These are phyloP conservation scores for Pezicula radicicola DNA, from an alignment of 2,329 filamentous ascomycete genomes.

Conservation along the genomic window DNA sequence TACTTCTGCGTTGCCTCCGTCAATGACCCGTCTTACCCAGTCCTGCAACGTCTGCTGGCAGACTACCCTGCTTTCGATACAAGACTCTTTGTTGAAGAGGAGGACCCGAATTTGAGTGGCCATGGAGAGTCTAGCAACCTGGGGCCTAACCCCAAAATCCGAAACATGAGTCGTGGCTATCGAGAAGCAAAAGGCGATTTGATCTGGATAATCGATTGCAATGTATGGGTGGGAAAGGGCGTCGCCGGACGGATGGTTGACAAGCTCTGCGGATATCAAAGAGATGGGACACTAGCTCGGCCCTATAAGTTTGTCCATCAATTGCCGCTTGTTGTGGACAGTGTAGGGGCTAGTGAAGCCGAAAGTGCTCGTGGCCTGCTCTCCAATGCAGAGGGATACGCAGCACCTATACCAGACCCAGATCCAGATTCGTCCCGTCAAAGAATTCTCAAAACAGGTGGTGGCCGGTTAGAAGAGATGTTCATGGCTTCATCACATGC, in stretches of 20 bases:
- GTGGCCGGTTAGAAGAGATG: constrained; percentile 86
- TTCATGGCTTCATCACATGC: constrained; percentile 93
- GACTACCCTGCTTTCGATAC: constrained; percentile 74
- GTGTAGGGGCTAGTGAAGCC: constrained; percentile 37
- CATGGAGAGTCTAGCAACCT: constrained; percentile 52
- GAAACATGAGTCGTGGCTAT: constrained; percentile 93
- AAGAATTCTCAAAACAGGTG: constrained; percentile 44
- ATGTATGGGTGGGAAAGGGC: constrained; percentile 83
- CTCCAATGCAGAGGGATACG: constrained; percentile 2
- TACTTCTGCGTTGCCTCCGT: constrained; percentile 77
- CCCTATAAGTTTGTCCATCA: constrained; percentile 94
- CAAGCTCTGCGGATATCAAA: constrained; percentile 68
- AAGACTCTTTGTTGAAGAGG: constrained; percentile 73
- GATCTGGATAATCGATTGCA: constrained; percentile 94
- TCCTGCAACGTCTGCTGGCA: constrained; percentile 66
- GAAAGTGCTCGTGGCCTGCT: constrained; percentile 21
- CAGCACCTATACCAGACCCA: constrained; percentile 25
- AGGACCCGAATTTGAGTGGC: constrained; percentile 68
- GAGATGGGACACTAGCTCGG: constrained; percentile 43
- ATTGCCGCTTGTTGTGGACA: constrained; percentile 84
- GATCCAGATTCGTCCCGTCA: constrained; percentile 23
- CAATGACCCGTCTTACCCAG: constrained; percentile 72
- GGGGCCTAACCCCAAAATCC: constrained; percentile 97
- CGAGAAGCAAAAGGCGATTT: constrained; percentile 83
- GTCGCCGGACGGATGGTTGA: constrained; percentile 88